Conservation (phyloP, 2,329 filamentous ascomycete genomes). For the Phialophora tarda region DNA sequence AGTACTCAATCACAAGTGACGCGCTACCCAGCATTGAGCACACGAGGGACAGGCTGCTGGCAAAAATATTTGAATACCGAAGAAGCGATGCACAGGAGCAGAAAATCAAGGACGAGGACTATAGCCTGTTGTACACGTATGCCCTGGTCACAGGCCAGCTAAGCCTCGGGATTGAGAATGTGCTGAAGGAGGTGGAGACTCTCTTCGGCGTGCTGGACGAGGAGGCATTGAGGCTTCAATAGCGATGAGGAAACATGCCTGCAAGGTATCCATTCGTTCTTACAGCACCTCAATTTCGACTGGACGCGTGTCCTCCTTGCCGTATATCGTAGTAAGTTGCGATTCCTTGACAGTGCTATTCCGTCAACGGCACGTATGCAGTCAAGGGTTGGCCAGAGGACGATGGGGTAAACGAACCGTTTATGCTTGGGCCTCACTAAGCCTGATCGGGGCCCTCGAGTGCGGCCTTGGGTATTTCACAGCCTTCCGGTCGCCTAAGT, state of each 20-base stretch:
- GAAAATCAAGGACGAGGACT: conserved; percentile 66
- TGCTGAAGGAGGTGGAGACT: conserved; percentile 62
- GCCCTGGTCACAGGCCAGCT: conserved; percentile 68
- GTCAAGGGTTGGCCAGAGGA: neutral
- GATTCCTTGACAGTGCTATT: neutral
- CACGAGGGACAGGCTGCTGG: conserved; percentile 79
- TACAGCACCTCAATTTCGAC: neutral
- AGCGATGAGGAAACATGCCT: conserved; percentile 26
- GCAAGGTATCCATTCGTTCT: neutral
- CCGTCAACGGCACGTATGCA: no score
- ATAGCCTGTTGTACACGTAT: conserved; percentile 91
- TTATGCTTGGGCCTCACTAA: neutral
- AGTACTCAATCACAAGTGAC: conserved; percentile 84
- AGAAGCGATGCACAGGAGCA: conserved; percentile 65
- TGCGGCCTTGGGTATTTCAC: neutral
- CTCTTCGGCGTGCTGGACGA: conserved; percentile 68
- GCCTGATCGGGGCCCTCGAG: neutral
- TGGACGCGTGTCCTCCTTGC: neutral
- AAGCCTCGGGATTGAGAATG: conserved; percentile 60
- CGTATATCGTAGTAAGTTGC: neutral
- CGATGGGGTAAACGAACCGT: neutral
- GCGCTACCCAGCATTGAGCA: conserved; percentile 82
- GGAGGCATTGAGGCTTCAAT: conserved; percentile 64
- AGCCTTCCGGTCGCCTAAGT: conserved; percentile 14
- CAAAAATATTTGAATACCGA: conserved; percentile 86